Conservation (phyloP, 495 filamentous ascomycete genomes). For the Penicillium malachiteum region DNA sequence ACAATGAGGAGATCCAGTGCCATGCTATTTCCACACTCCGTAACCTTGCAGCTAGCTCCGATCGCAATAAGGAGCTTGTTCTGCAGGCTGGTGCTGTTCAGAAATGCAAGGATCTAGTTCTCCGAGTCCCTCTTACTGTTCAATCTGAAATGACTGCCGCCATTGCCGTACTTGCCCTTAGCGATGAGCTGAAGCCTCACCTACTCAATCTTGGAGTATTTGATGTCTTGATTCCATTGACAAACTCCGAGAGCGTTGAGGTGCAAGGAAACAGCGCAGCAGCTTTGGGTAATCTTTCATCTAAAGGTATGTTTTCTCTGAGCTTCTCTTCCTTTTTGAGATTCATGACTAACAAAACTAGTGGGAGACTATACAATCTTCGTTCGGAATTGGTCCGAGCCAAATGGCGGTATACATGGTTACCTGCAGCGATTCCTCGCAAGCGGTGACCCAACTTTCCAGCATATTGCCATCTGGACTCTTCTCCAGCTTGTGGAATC, state of each 20-base stretch:
- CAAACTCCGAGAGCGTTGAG: constrained; percentile 92
- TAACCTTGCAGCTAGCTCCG: constrained; percentile 93
- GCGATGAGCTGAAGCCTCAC: constrained; percentile 91
- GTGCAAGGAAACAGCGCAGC: constrained; percentile 98
- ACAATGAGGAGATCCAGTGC: constrained; percentile 98
- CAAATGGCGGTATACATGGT: constrained; percentile 90
- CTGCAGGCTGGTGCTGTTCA: constrained; percentile 95
- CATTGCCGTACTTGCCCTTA: constrained; percentile 94
- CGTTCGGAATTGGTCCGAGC: constrained; percentile 87
- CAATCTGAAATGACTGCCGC: constrained; percentile 99
- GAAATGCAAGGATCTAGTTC: constrained; percentile 95
- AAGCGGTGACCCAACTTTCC: constrained; percentile 94
- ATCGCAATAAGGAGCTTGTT: constrained; percentile 94
- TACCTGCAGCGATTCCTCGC: constrained; percentile 90
- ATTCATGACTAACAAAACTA: constrained; percentile 30
- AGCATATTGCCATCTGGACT: constrained; percentile 99
- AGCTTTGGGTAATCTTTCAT: constrained; percentile 90
- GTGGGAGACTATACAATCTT: constrained; percentile 97
- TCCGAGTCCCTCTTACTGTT: constrained; percentile 89
- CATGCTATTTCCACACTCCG: constrained; percentile 96
- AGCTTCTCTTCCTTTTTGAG: neutral
- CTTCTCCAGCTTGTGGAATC: constrained; percentile 93
- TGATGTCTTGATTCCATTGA: constrained; percentile 93
- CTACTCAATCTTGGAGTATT: constrained; percentile 93
- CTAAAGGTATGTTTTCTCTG: constrained; percentile 69